Evolutionary conservation across 2,329 filamentous ascomycete species (phyloP).

Genomic region (Cadophora malorum): DNA sequence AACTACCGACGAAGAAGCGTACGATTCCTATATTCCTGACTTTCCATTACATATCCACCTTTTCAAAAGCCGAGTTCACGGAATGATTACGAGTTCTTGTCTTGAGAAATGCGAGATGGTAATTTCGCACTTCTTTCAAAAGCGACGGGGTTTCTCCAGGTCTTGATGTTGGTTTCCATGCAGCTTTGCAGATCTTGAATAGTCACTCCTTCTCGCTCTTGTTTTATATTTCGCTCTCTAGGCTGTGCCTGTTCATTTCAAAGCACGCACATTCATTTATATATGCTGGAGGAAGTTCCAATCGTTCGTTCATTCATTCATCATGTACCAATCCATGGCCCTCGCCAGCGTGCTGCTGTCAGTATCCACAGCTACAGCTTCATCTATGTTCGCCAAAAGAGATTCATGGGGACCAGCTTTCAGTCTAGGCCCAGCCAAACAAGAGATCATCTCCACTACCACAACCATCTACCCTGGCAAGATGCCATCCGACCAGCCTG

Average conservation of each 20-base stretch:
- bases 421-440: constrained; percentile 36
- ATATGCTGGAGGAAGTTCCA: not conserved
- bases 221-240: not conserved
- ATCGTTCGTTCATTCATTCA: not conserved
- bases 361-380: not conserved
- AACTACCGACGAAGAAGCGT: not conserved
- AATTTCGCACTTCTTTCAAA: not conserved
- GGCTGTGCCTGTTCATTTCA: not conserved
- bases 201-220: not conserved
- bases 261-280: not conserved
- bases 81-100: not conserved
- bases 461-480: constrained; percentile 42
- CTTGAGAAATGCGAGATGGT: not conserved
- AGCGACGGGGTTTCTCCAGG: not conserved
- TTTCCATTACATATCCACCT: not conserved
- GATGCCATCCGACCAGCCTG: constrained; percentile 38
- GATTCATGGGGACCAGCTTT: constrained; percentile 39
- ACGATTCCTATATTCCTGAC: not conserved
- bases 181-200: not conserved
- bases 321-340: not conserved
- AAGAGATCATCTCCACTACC: constrained; percentile 35
- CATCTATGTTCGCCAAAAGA: constrained; percentile 24
- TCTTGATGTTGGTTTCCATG: not conserved
- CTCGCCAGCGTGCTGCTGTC: not conserved
- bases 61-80: not conserved